A percentile compares a stretch with the other conserved stretches of the same genome.
Evolutionary conservation across 306 rosid genomes (phyloP).

Genomic region (Begonia peltatifolia): DNA sequence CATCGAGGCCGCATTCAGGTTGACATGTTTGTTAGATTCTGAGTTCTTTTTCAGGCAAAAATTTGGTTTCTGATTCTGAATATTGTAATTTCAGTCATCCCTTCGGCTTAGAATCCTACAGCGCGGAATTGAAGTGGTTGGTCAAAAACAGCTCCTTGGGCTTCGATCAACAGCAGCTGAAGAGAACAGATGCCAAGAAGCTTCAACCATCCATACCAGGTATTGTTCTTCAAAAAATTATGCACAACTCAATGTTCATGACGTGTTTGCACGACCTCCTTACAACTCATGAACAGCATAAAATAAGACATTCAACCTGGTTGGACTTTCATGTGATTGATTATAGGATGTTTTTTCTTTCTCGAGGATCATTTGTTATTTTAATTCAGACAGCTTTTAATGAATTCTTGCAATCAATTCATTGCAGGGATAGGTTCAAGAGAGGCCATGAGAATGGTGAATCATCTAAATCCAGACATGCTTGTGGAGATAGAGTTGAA

Average conservation of each 20-base stretch:
- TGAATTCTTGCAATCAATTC: too few species aligned
- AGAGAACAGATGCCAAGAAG: conserved; percentile 28
- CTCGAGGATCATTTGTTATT: too few species aligned
- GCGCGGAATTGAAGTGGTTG: conserved; percentile 28
- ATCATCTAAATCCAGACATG: conserved; percentile 10
- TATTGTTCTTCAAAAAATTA: conserved; percentile 3
- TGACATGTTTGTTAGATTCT: not conserved
- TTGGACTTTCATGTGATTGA: too few species aligned
- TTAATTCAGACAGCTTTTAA: too few species aligned
- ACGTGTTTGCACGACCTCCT: too few species aligned
- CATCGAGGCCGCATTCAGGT: conserved; percentile 91
- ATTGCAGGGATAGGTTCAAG: conserved; percentile 49
- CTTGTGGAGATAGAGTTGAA: conserved; percentile 12
- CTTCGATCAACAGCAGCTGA: conserved; percentile 11
- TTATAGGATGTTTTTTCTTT: too few species aligned
- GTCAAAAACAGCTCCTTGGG: conserved; percentile 1
- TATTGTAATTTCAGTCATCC: conserved; percentile 28
- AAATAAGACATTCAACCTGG: too few species aligned
- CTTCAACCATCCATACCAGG: conserved; percentile 49
- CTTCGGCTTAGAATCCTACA: conserved; percentile 50
- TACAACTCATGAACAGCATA: too few species aligned
- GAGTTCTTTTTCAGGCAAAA: too few species aligned
- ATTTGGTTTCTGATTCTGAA: too few species aligned
- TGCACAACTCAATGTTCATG: too few species aligned
- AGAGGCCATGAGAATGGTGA: conserved; percentile 17